Base-by-base conservation (phyloP, 2,329 filamentous ascomycete species). In the Epichloe sibirici region DNA sequence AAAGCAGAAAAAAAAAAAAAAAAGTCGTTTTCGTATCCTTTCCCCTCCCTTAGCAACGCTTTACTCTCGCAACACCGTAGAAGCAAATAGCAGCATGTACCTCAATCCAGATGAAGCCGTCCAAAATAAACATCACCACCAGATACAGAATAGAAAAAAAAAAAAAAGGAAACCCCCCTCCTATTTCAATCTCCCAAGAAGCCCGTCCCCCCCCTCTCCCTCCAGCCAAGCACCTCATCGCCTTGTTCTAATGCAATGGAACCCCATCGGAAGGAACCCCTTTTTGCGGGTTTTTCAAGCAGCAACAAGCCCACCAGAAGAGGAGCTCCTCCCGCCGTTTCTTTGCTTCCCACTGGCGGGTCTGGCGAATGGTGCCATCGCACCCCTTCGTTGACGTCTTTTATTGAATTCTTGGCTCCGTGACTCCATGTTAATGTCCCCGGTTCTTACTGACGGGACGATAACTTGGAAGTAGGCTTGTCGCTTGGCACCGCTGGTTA, bases 341-440 rank as follows among this genome's bases (percentile, higher is more conserved):
- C 45, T 44, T 42, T 48, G 28, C 28, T 42, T 45, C 38, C 5
- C 23, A 3, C 28, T 17, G 21, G 53, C 53, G 56, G 56, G 56
- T 55, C 56, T 45, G 6, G 45, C n/a, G 28, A 51, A 58, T 58
- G 56, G 55, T 58, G 56, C 45, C 55, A 58, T 58, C 55, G 52
- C 45, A 51, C 57, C 57, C 56, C 53, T 51, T 17, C 38, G 17
- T 49, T 56, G 54, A 57, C 56, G 54, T 54, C 38, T 53, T 52
- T 37, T 38, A 8, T 50, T 34, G 23, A 25, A 25, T 21, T 21
- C 17, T 21, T 21, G 2, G 17, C 17, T 21, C 17, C 17, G 17
- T 21, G 17, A 2, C 17, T 21, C 17, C 17, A 21, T 21, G 17
- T 21, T 21, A 21, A 21, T 21, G 17, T 21, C 17, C 17, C 17